Conservation (phyloP, 352 stramenopile genomes). For the Phytophthora citricola region DNA sequence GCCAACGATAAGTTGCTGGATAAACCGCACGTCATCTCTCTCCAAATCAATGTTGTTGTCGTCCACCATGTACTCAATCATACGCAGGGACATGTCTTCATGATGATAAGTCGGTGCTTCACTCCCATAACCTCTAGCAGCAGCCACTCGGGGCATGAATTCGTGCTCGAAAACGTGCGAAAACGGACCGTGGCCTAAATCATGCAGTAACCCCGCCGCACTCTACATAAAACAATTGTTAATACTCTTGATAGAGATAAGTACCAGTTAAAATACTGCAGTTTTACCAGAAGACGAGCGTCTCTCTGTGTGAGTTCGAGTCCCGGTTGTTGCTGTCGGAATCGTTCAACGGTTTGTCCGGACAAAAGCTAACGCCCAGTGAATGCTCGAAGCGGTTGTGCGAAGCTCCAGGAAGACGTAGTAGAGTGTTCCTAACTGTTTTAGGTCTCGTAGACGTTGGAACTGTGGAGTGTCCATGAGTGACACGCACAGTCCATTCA, state of each 20-base stretch:
- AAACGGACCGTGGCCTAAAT: conserved; percentile 95
- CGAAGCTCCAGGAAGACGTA: conserved; percentile 87
- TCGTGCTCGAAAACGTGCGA: conserved; percentile 96
- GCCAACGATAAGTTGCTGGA: conserved; percentile 84
- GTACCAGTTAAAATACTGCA: background rate
- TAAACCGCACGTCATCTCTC: conserved; percentile 70
- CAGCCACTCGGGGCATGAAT: conserved; percentile 80
- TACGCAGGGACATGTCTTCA: conserved; percentile 83
- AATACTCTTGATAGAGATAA: background rate
- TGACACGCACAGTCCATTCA: conserved; percentile 77
- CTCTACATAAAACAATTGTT: conserved; percentile 42
- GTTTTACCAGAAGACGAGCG: conserved; percentile 53
- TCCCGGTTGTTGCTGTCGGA: conserved; percentile 88
- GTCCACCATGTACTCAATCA: conserved; percentile 84
- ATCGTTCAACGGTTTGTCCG: conserved; percentile 83
- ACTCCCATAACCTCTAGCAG: conserved; percentile 37
- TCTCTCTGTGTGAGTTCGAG: conserved; percentile 92
- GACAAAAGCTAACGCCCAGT: conserved; percentile 96
- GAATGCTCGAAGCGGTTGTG: conserved; percentile 98
- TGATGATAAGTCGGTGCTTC: conserved; percentile 61
- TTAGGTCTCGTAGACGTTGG: conserved; percentile 94
- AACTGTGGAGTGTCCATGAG: conserved; percentile 94
- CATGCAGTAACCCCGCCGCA: conserved; percentile 82
- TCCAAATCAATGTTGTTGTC: conserved; percentile 85
- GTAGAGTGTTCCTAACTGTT: conserved; percentile 94